Evolutionary conservation across 164 flowering plant species (phyloP).

Genomic region (Vitis rupestris): DNA sequence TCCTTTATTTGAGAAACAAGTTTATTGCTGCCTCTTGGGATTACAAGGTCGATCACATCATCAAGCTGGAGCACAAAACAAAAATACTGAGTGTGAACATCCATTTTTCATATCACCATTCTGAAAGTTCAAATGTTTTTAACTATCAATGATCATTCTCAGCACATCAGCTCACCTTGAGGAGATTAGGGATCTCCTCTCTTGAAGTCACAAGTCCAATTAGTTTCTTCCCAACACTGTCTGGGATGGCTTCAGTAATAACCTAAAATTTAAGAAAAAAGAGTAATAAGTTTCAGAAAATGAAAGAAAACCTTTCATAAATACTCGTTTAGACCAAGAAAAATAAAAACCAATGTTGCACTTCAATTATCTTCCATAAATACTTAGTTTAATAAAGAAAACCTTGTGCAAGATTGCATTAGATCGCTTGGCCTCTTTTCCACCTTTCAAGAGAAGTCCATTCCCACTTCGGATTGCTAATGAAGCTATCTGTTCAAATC

Average conservation of each 20-base stretch:
- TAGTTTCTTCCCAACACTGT: conserved; percentile 69
- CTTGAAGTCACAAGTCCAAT: conserved; percentile 96
- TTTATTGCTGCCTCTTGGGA: conserved; percentile 98
- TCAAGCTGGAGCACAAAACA: conserved; percentile 65
- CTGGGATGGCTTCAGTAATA: conserved; percentile 79
- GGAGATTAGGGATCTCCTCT: conserved; percentile 94
- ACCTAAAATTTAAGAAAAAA: conserved; percentile 37
- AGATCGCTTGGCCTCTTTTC: conserved; percentile 92
- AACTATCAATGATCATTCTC: not conserved
- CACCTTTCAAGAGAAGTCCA: conserved; percentile 96
- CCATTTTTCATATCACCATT: conserved; percentile 1
- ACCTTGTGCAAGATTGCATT: conserved; percentile 94
- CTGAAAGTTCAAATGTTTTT: not conserved
- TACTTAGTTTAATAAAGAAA: conserved; percentile 4
- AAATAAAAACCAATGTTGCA: not conserved
- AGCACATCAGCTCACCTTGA: conserved; percentile 52
- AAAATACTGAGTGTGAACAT: conserved; percentile 3
- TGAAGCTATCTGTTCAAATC: conserved; percentile 76
- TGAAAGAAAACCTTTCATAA: not conserved
- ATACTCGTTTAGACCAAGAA: not conserved
- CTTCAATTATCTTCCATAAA: not conserved
- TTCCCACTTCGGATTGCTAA: conserved; percentile 94
- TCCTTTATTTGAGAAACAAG: conserved; percentile 91
- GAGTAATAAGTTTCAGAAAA: not conserved
- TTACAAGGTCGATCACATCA: conserved; percentile 98